Conservation (phyloP, 257 asterid species). For the Petunia axillaris region DNA sequence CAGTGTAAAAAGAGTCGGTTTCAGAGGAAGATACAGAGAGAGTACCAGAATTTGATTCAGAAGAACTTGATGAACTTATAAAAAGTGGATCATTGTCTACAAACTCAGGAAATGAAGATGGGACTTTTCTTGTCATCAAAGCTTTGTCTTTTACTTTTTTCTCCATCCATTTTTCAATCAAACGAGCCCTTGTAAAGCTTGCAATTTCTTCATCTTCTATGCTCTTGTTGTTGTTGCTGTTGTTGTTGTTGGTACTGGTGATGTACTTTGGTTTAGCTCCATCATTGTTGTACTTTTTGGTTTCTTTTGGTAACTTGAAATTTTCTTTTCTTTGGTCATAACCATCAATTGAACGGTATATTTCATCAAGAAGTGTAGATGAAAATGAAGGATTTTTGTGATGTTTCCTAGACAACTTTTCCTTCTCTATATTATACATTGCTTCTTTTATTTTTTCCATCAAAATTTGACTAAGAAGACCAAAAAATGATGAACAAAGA, state of each 20-base stretch:
- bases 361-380: conserved; percentile 83
- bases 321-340: conserved; percentile 35
- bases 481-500: not conserved
- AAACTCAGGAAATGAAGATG: conserved; percentile 33
- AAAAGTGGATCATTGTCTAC: conserved; percentile 59
- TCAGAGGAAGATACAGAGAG: conserved; percentile 67
- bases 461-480: not conserved
- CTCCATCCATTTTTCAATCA: conserved; percentile 73
- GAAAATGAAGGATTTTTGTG: conserved; percentile 68
- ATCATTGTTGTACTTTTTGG: conserved; percentile 15
- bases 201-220: conserved; percentile 42
- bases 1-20: conserved; percentile 54
- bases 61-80: conserved; percentile 74
- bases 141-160: conserved; percentile 41
- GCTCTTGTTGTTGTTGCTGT: not conserved
- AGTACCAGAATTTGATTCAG: conserved; percentile 77
- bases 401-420: conserved; percentile 42
- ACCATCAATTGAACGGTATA: conserved; percentile 81
- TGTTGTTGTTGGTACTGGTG: no score
- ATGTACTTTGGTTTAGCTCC: conserved; percentile 12
- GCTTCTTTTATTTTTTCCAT: not conserved
- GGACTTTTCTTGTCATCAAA: not conserved
- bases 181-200: conserved; percentile 42
- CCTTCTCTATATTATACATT: conserved; percentile 52
- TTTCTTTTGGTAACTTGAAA: conserved; percentile 24